These are phyloP conservation scores for Panellus pusillus DNA, from an alignment of 768 basidiomycete genomes.

Conservation along the genomic window DNA sequence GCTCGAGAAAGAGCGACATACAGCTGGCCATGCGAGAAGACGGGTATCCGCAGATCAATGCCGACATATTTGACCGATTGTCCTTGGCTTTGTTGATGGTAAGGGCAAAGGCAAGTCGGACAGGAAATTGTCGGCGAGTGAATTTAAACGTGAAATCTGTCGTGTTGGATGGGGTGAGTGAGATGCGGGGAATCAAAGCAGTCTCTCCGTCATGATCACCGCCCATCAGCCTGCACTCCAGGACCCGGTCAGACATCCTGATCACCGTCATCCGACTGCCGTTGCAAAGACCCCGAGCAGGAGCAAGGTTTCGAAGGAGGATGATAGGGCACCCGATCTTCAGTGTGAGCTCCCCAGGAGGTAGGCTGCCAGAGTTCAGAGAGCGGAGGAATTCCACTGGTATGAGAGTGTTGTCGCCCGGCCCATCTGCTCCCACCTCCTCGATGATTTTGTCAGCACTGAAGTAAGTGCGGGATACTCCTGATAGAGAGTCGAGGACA, in stretches of 20 bases:
- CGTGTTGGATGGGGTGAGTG: slow-evolving; percentile 24
- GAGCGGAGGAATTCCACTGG: slow-evolving; percentile 36
- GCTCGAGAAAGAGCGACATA: slow-evolving; percentile 36
- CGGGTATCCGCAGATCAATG: slow-evolving; percentile 26
- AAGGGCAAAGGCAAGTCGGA: slow-evolving; percentile 37
- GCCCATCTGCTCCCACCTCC: slow-evolving; percentile 8
- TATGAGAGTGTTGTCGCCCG: not conserved
- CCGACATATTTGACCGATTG: slow-evolving; percentile 33
- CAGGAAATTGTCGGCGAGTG: slow-evolving; percentile 31
- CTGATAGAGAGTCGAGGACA: slow-evolving; percentile 15
- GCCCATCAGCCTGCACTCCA: slow-evolving; percentile 36
- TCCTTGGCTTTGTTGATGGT: slow-evolving; percentile 40
- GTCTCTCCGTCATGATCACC: slow-evolving; percentile 36
- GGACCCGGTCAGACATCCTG: slow-evolving; percentile 18
- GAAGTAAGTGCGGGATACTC: slow-evolving; percentile 6
- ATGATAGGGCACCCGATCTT: slow-evolving; percentile 34
- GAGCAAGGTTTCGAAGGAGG: slow-evolving; percentile 32
- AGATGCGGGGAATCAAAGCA: slow-evolving; percentile 39
- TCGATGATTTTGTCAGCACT: slow-evolving; percentile 9
- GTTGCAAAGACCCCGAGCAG: slow-evolving; percentile 31
- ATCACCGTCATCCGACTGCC: slow-evolving; percentile 27
- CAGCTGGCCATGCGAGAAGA: slow-evolving; percentile 36
- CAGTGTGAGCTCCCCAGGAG: slow-evolving; percentile 31
- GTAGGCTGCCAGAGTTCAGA: slow-evolving; percentile 34
- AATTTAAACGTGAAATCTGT: slow-evolving; percentile 24